These are phyloP conservation scores for Aureobasidium mangrovei DNA, from an alignment of 2,329 filamentous ascomycete species.

Conservation along the genomic window DNA sequence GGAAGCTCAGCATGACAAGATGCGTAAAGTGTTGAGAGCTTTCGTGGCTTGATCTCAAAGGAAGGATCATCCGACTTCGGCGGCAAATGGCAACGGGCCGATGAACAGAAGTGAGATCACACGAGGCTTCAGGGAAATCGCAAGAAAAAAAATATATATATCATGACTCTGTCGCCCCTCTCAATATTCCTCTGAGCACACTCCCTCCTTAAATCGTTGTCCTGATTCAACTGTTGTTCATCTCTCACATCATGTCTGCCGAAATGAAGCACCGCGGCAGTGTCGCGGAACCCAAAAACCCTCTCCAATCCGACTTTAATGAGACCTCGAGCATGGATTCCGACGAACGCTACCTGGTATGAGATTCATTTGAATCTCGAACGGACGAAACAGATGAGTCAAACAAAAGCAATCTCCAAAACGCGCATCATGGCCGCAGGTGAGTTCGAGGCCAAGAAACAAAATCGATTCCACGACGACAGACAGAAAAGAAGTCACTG, in stretches of 20 bases:
- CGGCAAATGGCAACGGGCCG: background rate
- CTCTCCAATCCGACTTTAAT: constrained; percentile 27
- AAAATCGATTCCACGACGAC: constrained; percentile 5
- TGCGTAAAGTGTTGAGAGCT: background rate
- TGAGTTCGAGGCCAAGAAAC: constrained; percentile 22
- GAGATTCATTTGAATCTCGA: constrained; percentile 18
- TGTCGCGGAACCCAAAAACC: constrained; percentile 22
- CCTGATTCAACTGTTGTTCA: background rate
- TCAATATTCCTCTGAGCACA: constrained; percentile 4
- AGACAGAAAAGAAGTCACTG: constrained; percentile 25
- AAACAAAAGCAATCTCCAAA: constrained; percentile 15
- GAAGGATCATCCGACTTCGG: constrained; percentile 8
- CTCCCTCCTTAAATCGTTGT: background rate
- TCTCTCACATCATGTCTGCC: background rate
- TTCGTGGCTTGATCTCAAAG: constrained; percentile 1
- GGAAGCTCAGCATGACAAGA: background rate
- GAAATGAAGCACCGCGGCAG: constrained; percentile 14
- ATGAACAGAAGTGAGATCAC: constrained; percentile 4
- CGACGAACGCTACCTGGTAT: constrained; percentile 31
- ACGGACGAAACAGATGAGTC: constrained; percentile 15
- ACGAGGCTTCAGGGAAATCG: background rate
- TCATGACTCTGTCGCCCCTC: constrained; percentile 8
- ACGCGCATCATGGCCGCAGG: constrained; percentile 17
- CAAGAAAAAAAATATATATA: constrained; percentile 10
- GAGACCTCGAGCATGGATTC: constrained; percentile 26